Evolutionary conservation across 345 rosid genomes (phyloP).

Genomic region (Brassica nigra): DNA sequence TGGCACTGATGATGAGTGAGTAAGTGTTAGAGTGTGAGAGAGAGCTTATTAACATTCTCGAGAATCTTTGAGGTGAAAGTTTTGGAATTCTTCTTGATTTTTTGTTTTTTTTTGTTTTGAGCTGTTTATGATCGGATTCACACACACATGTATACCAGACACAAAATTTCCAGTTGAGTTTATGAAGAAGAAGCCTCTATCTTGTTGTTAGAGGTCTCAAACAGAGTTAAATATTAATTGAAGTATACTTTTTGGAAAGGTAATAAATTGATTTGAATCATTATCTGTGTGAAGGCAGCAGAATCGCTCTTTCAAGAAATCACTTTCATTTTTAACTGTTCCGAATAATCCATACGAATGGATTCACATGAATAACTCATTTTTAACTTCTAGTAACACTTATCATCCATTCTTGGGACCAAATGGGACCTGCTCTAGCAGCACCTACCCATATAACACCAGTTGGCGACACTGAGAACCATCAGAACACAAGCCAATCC

Average conservation of each 20-base stretch:
- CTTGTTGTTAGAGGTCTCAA: too few species aligned
- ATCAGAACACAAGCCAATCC: slow-evolving; percentile 53
- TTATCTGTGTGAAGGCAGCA: too few species aligned
- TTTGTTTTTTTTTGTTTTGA: not conserved
- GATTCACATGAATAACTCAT: too few species aligned
- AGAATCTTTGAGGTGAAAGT: not conserved
- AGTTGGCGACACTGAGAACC: slow-evolving; percentile 51
- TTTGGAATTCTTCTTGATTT: not conserved
- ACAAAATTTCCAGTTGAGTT: too few species aligned
- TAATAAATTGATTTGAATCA: too few species aligned
- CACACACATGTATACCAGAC: not conserved
- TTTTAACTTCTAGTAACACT: too few species aligned
- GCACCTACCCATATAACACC: slow-evolving; percentile 56
- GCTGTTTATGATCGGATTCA: not conserved
- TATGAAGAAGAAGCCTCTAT: too few species aligned
- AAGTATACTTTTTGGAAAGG: too few species aligned
- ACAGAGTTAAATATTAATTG: too few species aligned
- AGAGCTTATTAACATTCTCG: not conserved
- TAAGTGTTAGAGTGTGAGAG: not conserved
- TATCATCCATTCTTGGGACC: slow-evolving; percentile 36
- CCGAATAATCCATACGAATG: too few species aligned
- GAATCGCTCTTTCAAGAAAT: too few species aligned
- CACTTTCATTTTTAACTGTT: too few species aligned
- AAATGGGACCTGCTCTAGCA: slow-evolving; percentile 43
- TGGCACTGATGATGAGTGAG: slow-evolving; percentile 79